Percentiles rank a stretch among this genome's conserved stretches.
These are phyloP conservation scores for Fusarium kyushuense DNA, from an alignment of 2,329 filamentous ascomycete species.

Conservation along the genomic window DNA sequence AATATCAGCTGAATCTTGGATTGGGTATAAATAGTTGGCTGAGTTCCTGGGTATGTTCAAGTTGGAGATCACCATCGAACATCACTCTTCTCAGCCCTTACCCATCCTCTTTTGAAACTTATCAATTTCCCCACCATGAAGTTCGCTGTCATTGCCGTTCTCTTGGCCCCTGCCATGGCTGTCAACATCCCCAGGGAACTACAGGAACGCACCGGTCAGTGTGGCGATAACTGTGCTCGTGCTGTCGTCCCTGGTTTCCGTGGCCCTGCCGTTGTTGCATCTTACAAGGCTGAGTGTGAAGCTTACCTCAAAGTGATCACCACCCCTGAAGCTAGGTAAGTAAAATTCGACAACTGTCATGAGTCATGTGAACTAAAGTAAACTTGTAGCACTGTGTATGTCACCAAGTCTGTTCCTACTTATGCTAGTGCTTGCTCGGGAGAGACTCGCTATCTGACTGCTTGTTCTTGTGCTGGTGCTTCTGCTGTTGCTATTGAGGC, in stretches of 20 bases:
- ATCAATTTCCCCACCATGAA: constrained; percentile 23
- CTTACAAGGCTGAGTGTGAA: constrained; percentile 36
- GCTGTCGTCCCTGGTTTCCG: constrained; percentile 36
- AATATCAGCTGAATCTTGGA: not conserved
- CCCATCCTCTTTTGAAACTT: not conserved
- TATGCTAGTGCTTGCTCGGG: constrained; percentile 43
- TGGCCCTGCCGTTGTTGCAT: constrained; percentile 20
- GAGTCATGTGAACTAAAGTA: not conserved
- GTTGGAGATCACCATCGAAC: not conserved
- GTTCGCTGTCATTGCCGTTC: constrained; percentile 37
- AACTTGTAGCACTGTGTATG: constrained; percentile 27
- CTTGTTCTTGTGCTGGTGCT: constrained; percentile 36
- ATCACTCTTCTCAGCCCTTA: not conserved
- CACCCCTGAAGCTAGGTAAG: constrained; percentile 35
- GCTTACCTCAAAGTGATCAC: constrained; percentile 35
- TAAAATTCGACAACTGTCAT: accelerated
- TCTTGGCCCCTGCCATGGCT: constrained; percentile 27
- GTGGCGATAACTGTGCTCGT: constrained; percentile 38
- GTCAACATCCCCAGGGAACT: constrained; percentile 34
- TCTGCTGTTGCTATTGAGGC: constrained; percentile 31
- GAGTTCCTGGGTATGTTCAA: not conserved
- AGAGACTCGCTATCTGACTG: constrained; percentile 36
- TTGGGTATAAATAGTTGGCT: constrained; percentile 15
- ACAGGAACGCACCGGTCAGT: constrained; percentile 23
- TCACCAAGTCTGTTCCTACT: constrained; percentile 39